These are phyloP conservation scores for Helenozyma baotianmanensis DNA, from an alignment of 805 yeast genomes.

Conservation along the genomic window DNA sequence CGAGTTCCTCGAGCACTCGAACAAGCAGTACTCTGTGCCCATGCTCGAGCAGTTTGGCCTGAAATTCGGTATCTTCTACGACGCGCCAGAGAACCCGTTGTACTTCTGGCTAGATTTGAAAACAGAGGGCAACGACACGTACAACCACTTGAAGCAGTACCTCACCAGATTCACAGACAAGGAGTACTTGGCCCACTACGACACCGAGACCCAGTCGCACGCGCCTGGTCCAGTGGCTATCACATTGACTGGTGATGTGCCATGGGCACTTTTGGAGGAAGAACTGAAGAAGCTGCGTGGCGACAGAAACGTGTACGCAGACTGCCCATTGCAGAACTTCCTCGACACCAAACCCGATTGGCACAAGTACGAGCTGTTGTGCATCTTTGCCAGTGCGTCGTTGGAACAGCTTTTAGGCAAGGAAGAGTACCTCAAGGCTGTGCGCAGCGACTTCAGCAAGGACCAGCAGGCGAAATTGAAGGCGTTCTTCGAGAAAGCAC, in stretches of 20 bases:
- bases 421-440: slow-evolving; percentile 11
- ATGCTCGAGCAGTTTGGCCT: slow-evolving; percentile 10
- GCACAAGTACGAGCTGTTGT: slow-evolving; percentile 20
- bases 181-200: slow-evolving; percentile 48
- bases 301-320: slow-evolving; percentile 43
- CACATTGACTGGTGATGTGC: slow-evolving; percentile 64
- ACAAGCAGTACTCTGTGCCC: slow-evolving; percentile 25
- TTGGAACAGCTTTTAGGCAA: slow-evolving; percentile 28
- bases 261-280: slow-evolving; percentile 32
- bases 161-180: slow-evolving; percentile 45
- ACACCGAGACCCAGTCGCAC: slow-evolving; percentile 27
- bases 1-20: slow-evolving; percentile 45
- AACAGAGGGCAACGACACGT: slow-evolving; percentile 48
- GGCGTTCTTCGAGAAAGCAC: slow-evolving; percentile 39
- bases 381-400: slow-evolving; percentile 43
- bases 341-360: slow-evolving; percentile 19
- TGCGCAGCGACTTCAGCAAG: slow-evolving; percentile 26
- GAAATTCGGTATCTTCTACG: slow-evolving; percentile 33
- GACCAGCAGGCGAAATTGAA: slow-evolving; percentile 27
- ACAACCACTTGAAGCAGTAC: slow-evolving; percentile 39
- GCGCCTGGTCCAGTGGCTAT: slow-evolving; percentile 55
- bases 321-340: slow-evolving; percentile 45
- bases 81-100: slow-evolving; percentile 48
- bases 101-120: slow-evolving; percentile 64
- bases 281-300: slow-evolving; percentile 10